phyloP scores from a whole-genome alignment of 345 rosid genomes.

The Pistacia integerrima region DNA sequence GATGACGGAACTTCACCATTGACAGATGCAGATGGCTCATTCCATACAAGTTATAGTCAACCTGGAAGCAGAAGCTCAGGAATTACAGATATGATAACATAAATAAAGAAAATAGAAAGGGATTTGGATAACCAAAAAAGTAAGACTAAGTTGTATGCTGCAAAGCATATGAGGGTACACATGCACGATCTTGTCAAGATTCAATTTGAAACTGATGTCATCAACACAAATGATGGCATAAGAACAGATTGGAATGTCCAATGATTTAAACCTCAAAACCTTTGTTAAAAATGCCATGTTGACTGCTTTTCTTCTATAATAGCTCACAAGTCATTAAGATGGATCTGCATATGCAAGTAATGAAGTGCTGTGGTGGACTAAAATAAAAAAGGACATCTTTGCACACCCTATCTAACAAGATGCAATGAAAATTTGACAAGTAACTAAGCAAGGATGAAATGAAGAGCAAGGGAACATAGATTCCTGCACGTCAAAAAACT shows the following conservation, averaged over 20 bases:
- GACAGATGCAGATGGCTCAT: conserved; percentile 91
- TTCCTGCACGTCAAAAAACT: not conserved
- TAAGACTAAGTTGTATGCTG: not conserved
- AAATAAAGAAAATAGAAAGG: not conserved
- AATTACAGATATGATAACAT: conserved; percentile 15
- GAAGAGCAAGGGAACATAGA: not conserved
- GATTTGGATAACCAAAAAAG: not conserved
- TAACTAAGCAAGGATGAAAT: not conserved
- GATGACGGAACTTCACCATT: conserved; percentile 80
- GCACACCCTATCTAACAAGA: not conserved
- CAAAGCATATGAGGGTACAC: not conserved
- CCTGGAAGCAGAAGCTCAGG: conserved; percentile 40
- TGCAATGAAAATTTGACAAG: not conserved
- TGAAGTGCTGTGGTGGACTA: not conserved
- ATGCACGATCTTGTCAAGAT: not conserved
- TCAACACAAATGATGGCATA: not conserved
- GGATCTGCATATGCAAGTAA: not conserved
- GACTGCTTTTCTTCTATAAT: no score
- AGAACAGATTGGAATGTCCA: not conserved
- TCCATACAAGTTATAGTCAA: conserved; percentile 90
- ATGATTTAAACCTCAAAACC: not conserved
- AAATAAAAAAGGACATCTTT: not conserved
- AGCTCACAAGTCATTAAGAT: not conserved
- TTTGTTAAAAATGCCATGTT: not conserved
- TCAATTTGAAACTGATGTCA: not conserved